These are phyloP conservation scores for Haberlea rhodopensis DNA, from an alignment of 257 asterid genomes.

Conservation along the genomic window DNA sequence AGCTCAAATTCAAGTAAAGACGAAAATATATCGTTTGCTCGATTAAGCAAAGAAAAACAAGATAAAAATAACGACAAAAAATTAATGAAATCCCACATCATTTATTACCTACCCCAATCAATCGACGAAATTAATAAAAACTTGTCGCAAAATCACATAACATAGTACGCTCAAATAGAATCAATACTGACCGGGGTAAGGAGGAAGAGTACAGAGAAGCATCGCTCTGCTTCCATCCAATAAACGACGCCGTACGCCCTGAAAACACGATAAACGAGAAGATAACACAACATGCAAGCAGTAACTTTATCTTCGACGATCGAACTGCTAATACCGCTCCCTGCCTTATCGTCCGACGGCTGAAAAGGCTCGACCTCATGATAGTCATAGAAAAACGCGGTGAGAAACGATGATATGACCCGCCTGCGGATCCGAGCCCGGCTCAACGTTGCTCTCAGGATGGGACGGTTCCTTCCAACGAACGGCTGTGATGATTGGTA, in stretches of 20 bases:
- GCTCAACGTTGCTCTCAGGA: constrained; percentile 16
- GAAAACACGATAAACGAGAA: constrained; percentile 46
- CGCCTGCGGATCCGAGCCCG: constrained; percentile 27
- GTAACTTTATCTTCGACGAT: constrained; percentile 64
- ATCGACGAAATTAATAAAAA: constrained; percentile 7
- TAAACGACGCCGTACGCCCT: constrained; percentile 50
- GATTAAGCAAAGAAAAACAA: constrained; percentile 8
- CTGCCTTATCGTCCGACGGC: constrained; percentile 69
- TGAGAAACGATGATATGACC: constrained; percentile 8
- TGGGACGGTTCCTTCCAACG: constrained; percentile 12
- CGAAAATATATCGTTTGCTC: neutral
- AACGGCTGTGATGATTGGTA: constrained; percentile 21
- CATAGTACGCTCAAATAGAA: constrained; percentile 3
- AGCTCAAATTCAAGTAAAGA: neutral
- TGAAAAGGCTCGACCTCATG: constrained; percentile 58
- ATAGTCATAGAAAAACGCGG: constrained; percentile 6
- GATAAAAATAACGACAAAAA: constrained; percentile 9
- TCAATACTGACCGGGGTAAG: constrained; percentile 38
- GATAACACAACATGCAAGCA: constrained; percentile 48
- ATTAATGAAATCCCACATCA: neutral
- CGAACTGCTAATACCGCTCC: constrained; percentile 59
- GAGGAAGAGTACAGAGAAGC: constrained; percentile 38
- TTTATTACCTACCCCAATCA: constrained; percentile 22
- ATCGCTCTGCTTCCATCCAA: constrained; percentile 47
- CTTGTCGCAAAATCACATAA: constrained; percentile 11